Conservation (phyloP, 495 filamentous ascomycete species). For the Hypoxylon fragiforme region DNA sequence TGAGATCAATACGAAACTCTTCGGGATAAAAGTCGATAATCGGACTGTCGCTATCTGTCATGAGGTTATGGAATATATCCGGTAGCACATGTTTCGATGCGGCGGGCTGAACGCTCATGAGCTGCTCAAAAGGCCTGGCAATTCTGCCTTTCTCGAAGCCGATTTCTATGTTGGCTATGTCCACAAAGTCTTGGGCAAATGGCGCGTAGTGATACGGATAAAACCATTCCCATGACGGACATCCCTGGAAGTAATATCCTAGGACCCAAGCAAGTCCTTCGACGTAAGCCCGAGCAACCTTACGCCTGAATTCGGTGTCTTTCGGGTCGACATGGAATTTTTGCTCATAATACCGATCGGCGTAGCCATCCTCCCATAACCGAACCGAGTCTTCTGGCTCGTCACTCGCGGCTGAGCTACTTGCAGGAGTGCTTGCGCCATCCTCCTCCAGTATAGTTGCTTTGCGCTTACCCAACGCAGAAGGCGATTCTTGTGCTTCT, state of each 20-base stretch:
- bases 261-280: conserved; percentile 98
- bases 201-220: conserved; percentile 98
- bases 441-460: conserved; percentile 63
- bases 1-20: conserved; percentile 89
- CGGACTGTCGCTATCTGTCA: conserved; percentile 82
- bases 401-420: conserved; percentile 48
- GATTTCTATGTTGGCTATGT: conserved; percentile 76
- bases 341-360: conserved; percentile 94
- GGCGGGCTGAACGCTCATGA: conserved; percentile 97
- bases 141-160: conserved; percentile 83
- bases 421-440: conserved; percentile 53
- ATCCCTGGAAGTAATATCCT: conserved; percentile 96
- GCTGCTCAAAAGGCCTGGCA: conserved; percentile 92
- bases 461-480: conserved; percentile 58
- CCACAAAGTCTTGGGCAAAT: conserved; percentile 92
- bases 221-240: conserved; percentile 98
- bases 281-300: conserved; percentile 92
- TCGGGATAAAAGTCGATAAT: conserved; percentile 98
- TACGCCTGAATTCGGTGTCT: conserved; percentile 83
- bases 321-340: conserved; percentile 88
- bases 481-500: conserved; percentile 39
- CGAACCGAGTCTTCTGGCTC: conserved; percentile 74
- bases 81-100: conserved; percentile 91
- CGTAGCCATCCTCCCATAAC: conserved; percentile 94
- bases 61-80: conserved; percentile 79